Evolutionary conservation across 2,329 filamentous ascomycete species (phyloP).

Genomic region (Huntiella decipiens): DNA sequence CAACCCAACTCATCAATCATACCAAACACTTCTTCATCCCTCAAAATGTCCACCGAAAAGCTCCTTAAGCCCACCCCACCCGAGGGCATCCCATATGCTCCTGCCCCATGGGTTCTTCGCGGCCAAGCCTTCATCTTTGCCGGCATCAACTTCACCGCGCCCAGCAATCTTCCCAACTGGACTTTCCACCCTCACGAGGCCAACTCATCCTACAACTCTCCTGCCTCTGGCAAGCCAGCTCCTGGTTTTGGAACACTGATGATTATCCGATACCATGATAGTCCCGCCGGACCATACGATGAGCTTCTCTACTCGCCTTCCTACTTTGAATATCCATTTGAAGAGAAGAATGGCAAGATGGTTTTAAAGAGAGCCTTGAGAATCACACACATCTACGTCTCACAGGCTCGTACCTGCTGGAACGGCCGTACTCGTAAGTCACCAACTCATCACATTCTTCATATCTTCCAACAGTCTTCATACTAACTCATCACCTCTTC

Average conservation of each 20-base stretch:
- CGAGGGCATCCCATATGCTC: neutral
- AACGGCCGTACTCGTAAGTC: slow-evolving; percentile 31
- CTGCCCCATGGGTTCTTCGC: slow-evolving; percentile 2
- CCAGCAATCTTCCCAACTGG: slow-evolving; percentile 14
- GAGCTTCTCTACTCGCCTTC: slow-evolving; percentile 31
- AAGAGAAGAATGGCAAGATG: slow-evolving; percentile 18
- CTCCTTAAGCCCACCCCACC: neutral
- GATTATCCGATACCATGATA: slow-evolving; percentile 30
- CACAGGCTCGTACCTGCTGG: slow-evolving; percentile 30
- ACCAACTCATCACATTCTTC: neutral
- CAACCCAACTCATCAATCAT: too few relatives aligned
- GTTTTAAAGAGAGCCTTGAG: slow-evolving; percentile 19
- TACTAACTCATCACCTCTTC: neutral
- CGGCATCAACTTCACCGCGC: neutral
- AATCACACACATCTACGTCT: slow-evolving; percentile 36
- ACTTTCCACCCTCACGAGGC: slow-evolving; percentile 23
- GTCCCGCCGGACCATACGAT: slow-evolving; percentile 34
- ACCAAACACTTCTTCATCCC: neutral
- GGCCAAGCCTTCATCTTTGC: neutral
- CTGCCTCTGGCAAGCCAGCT: slow-evolving; percentile 19
- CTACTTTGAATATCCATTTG: slow-evolving; percentile 23
- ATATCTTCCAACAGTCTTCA: neutral
- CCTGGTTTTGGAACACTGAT: slow-evolving; percentile 31
- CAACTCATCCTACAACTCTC: slow-evolving; percentile 20
- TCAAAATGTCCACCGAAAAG: neutral